Evolutionary conservation across 192 early-diverging fungal genomes (phyloP), one percentile per base, ranked within the genome.

Genomic region (Coemansia guatemalensis): DNA sequence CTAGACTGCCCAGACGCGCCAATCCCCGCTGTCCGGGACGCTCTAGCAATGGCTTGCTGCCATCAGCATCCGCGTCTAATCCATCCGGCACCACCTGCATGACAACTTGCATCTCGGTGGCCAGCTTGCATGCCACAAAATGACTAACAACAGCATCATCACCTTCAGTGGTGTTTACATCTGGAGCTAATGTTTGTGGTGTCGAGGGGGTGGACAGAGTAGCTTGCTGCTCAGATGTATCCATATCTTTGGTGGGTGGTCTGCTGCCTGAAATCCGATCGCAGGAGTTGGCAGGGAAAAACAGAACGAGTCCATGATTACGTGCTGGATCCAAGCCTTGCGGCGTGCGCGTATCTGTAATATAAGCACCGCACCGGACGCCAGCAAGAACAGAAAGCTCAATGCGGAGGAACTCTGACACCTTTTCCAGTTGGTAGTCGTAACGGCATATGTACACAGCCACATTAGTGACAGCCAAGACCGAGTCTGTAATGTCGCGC

Each of bases 381-480:
- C 69, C 65, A 5, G 64, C 62, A 33, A 91, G 81, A 29, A 78
- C 79, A 20, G 81, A 70, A 7, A 91, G 68, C 25, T 76, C 85
- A 26, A 91, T 67, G 33, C 87, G 67, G 56, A 83, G 72, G 53
- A 88, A 88, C 71, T 88, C 83, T 0, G 87, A 69, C 0, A 89
- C 85, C 64, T 89, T 88, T 56, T 88, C 87, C 63, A 87, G 65
- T 59, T 84, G 82, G 52, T 89, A 86, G 67, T 89, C 82, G 30
- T 86, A 88, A 20, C 85, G 79, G 62, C 89, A 91, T 20, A 91
- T 69, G 63, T 89, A 89, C 1, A 91, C 60, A 0, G 89, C 88
- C 27, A 77, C 77, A 30, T 83, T 71, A 0, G 89, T 89, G 22
- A 91, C 58, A 0, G 88, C 64, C 5, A 91, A 70, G 14, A 91